phyloP scores from a whole-genome alignment of 495 filamentous ascomycete genomes.

The Penicillium manginii region DNA sequence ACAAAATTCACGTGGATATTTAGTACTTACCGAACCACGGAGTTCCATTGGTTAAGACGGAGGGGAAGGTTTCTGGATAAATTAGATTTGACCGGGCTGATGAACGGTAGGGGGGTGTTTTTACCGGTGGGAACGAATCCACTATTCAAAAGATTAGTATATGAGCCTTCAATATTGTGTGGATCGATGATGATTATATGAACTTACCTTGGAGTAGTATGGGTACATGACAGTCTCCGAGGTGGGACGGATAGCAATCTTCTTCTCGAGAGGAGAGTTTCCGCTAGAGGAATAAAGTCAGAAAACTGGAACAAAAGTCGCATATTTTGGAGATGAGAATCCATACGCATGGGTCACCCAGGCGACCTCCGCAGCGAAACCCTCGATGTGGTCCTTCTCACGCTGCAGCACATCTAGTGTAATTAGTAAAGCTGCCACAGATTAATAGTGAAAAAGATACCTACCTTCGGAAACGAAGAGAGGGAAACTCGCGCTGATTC shows the following conservation, averaged over 20 bases:
- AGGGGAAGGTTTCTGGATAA: conserved; percentile 73
- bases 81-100: background rate
- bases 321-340: conserved; percentile 3
- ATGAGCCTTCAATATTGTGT: background rate
- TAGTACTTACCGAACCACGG: conserved; percentile 55
- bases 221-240: conserved; percentile 94
- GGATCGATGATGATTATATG: background rate
- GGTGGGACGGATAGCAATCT: conserved; percentile 94
- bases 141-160: conserved; percentile 33
- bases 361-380: conserved; percentile 95
- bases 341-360: conserved; percentile 96
- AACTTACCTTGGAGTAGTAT: conserved; percentile 75
- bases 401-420: conserved; percentile 75
- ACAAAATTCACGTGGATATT: background rate
- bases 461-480: conserved; percentile 79
- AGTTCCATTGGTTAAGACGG: conserved; percentile 96
- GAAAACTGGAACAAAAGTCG: conserved; percentile 11
- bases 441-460: background rate
- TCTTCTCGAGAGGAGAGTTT: conserved; percentile 87
- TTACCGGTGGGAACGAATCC: conserved; percentile 84
- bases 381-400: conserved; percentile 97
- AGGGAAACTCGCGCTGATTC: conserved; percentile 79
- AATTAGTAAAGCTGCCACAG: background rate
- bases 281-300: conserved; percentile 50
- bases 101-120: too few relatives aligned